Evolutionary conservation across 1,139 yeast species (phyloP).

Genomic region (Arxiozyma telluris): DNA sequence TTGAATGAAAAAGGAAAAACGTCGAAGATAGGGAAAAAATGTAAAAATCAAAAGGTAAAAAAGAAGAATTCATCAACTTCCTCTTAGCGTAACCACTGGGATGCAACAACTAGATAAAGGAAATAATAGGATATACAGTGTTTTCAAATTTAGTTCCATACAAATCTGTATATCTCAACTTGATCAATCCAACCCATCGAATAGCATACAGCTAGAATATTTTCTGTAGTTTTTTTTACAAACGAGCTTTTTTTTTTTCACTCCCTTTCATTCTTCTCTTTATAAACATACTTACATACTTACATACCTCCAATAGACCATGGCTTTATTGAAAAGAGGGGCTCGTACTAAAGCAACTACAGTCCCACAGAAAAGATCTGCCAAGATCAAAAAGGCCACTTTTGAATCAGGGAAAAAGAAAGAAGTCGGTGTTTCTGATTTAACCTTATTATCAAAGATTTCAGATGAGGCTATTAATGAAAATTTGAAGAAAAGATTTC

Average conservation of each 20-base stretch:
- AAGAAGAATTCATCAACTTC: background rate
- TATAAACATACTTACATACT: background rate
- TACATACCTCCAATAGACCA: conserved; percentile 20
- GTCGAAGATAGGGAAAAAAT: background rate
- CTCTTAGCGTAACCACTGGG: too few relatives aligned
- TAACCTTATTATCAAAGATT: conserved; percentile 80
- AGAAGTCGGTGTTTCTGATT: conserved; percentile 95
- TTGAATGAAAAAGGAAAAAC: too few relatives aligned
- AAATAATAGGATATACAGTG: too few relatives aligned
- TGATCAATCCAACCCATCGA: background rate
- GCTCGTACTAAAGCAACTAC: conserved; percentile 54
- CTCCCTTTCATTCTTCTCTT: background rate
- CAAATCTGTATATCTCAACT: background rate
- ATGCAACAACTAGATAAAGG: background rate
- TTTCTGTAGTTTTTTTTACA: too few relatives aligned
- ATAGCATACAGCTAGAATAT: too few relatives aligned
- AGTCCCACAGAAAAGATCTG: conserved; percentile 42
- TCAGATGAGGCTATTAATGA: conserved; percentile 91
- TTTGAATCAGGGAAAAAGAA: conserved; percentile 83
- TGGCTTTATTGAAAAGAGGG: conserved; percentile 74
- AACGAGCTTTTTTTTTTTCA: background rate
- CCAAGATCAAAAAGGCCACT: conserved; percentile 74
- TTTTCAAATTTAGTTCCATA: background rate
- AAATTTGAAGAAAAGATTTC: conserved; percentile 79
- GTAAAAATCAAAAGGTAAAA: background rate